Evolutionary conservation across 495 filamentous ascomycete genomes (phyloP).

Genomic region (Recurvomyces mirabilis): DNA sequence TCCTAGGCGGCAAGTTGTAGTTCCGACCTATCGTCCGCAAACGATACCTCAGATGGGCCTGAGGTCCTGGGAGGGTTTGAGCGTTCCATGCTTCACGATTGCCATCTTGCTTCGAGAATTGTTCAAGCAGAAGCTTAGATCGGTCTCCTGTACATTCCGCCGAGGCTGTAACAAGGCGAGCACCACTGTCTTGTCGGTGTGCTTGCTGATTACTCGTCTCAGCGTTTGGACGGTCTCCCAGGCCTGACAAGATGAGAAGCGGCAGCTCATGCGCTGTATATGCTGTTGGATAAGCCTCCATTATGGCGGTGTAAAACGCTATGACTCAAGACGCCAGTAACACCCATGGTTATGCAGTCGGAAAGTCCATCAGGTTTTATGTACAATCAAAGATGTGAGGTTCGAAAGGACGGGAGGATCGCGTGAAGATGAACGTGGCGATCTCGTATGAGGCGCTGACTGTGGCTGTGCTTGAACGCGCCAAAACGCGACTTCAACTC

Average conservation of each 20-base stretch:
- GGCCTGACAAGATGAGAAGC: slow-evolving; percentile 65
- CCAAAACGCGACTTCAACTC: neutral
- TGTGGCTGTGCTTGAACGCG: neutral
- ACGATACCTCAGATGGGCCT: slow-evolving; percentile 39
- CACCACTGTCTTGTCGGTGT: slow-evolving; percentile 16
- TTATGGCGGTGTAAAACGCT: slow-evolving; percentile 27
- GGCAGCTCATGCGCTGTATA: slow-evolving; percentile 77
- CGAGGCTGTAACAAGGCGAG: slow-evolving; percentile 1
- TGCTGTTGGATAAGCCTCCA: slow-evolving; percentile 79
- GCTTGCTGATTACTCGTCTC: no score
- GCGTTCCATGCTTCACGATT: slow-evolving; percentile 49
- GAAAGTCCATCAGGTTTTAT: no score
- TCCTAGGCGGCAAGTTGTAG: slow-evolving; percentile 50
- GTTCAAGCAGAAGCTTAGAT: slow-evolving; percentile 54
- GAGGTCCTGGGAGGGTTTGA: slow-evolving; percentile 31
- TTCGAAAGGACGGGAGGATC: no score
- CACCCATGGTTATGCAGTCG: no score
- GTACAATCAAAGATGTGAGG: no score
- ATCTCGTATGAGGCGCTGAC: neutral
- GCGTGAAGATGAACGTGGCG: neutral
- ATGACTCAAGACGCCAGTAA: no score
- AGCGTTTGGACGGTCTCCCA: slow-evolving; percentile 41
- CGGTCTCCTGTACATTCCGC: slow-evolving; percentile 40
- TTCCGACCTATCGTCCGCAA: slow-evolving; percentile 59
- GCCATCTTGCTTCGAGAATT: slow-evolving; percentile 55